A percentile compares a stretch with the other conserved stretches of the same genome.
Evolutionary conservation across 768 basidiomycete genomes (phyloP).

Genomic region (Lactarius sanguifluus): DNA sequence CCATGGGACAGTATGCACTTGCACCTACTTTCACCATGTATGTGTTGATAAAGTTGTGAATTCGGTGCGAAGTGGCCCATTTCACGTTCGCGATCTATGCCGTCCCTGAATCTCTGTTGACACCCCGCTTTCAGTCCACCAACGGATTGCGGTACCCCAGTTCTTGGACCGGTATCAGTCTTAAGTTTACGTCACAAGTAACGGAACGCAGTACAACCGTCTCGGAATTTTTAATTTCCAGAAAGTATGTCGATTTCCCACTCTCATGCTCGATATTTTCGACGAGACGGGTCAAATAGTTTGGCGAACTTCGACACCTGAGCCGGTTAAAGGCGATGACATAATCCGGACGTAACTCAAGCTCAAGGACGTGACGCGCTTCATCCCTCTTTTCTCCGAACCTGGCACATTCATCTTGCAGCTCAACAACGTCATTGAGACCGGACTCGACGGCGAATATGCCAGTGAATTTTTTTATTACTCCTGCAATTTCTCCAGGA

Average conservation of each 20-base stretch:
- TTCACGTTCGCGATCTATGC: conserved; percentile 47
- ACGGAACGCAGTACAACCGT: conserved; percentile 75
- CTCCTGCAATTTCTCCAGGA: not conserved
- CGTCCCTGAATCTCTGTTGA: not conserved
- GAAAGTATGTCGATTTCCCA: conserved; percentile 48
- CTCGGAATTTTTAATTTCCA: conserved; percentile 73
- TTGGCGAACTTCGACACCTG: conserved; percentile 80
- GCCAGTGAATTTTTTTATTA: conserved; percentile 48
- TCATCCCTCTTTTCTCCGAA: conserved; percentile 73
- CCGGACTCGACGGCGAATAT: conserved; percentile 63
- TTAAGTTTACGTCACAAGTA: conserved; percentile 80
- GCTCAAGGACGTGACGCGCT: conserved; percentile 75
- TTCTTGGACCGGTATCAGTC: conserved; percentile 70
- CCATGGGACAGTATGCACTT: conserved; percentile 58
- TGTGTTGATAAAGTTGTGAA: not conserved
- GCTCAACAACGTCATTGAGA: conserved; percentile 64
- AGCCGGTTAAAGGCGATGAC: conserved; percentile 56
- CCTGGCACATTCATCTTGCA: no score
- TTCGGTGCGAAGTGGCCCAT: conserved; percentile 57
- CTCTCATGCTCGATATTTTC: not conserved
- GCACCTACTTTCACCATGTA: not conserved
- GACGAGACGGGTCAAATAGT: conserved; percentile 42
- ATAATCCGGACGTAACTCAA: conserved; percentile 81
- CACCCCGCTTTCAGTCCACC: conserved; percentile 54
- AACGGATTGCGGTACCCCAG: conserved; percentile 66